Evolutionary conservation across 805 yeast genomes (phyloP), one percentile per base, ranked within the genome.

Genomic region (Lipomyces chichibuensis): DNA sequence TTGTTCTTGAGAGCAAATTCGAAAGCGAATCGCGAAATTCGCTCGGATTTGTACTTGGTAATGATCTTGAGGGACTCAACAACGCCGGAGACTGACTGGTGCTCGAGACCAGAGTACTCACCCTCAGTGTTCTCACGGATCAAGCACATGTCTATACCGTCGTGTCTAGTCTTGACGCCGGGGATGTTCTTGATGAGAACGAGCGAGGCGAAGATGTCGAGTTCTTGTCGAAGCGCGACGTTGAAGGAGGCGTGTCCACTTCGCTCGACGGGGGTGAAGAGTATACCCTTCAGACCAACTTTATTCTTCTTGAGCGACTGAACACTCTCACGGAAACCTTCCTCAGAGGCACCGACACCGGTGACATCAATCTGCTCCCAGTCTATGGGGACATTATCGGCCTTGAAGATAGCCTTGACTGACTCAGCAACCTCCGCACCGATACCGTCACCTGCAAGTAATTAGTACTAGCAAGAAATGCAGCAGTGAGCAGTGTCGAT

Each of bases 61-160:
- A 94, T 90, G 80, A 95, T 91, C 84, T 95, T 94, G 76, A 73
- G 72, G 54, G 97, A 91, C 85, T 94, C 98, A 73, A 95, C 98
- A 72, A 94, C 97, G 81, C 97, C 98, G 73, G 97, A 96, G 75
- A 91, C 95, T 59, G 97, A 91, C 81, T 90, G 95, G 83, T 95
- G 98, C 85, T 94, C 99, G 76, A 95, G 85, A 76, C 98, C 98
- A 62, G 98, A 94, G 84, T 94, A 94, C 83, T 94, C 99, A 85
- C 99, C 99, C 82, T 95, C 98, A 73, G 99, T 94, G 88, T 95
- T 95, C 84, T 95, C 99, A 87, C 99, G 92, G 78, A 95, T 96
- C 73, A 95, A 85, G 53, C 93, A 97, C 77, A 94, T 86, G 82
- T 93, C 97, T 72, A 94, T 91, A 74, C 90, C 92, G 70, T 89